Evolutionary conservation across 148 eudicot genomes (phyloP), one percentile per base, ranked within the genome.

Genomic region (Rhododendron ferrugineum): DNA sequence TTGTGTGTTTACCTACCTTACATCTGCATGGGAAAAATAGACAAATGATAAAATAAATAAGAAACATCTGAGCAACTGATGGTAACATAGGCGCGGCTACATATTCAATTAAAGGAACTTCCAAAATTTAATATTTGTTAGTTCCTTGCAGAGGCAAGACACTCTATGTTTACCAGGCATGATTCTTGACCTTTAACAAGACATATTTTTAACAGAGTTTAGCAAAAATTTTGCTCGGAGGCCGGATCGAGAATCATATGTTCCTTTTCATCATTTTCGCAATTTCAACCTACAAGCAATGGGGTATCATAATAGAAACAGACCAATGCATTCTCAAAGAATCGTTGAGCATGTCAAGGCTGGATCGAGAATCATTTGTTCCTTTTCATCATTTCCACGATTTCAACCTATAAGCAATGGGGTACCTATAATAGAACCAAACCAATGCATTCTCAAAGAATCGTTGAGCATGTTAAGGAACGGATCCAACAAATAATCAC

Each of bases 1-100:
- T 92, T 80, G 99, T 96, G 90, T 96, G 99, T 85, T 90, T 91
- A 46, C 99, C 98, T 56, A 95, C 90, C 89, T 91, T 91, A 89
- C 99, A 96, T 83, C 99, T 96, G 83, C 66, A 91, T 79, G 30
- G 11, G 28, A 62, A 50, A 74, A 76, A 78, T 32, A 47, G 42
- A 56, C n/a, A 82, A 40, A 62, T 44, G 74, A 28, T 80, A 54
- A 60, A 80, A 34, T 62, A 72, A 83, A 37, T 54, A 50, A 42
- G 79, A 68, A 72, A 82, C 86, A 68, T 14, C 56, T 42, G 16
- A 66, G 56, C 54, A 66, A 52, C 64, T 56, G 47, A 58, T 75
- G 74, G n/a, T 6, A 20, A 37, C 15, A 70, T 36, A 85, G 9
- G 52, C 5, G 30, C n/a, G 40, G 72, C 40, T 22, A 72, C 75